Evolutionary conservation across 352 stramenopile species (phyloP), one percentile per base, ranked within the genome.

Genomic region (Globisporangium nagaii): DNA sequence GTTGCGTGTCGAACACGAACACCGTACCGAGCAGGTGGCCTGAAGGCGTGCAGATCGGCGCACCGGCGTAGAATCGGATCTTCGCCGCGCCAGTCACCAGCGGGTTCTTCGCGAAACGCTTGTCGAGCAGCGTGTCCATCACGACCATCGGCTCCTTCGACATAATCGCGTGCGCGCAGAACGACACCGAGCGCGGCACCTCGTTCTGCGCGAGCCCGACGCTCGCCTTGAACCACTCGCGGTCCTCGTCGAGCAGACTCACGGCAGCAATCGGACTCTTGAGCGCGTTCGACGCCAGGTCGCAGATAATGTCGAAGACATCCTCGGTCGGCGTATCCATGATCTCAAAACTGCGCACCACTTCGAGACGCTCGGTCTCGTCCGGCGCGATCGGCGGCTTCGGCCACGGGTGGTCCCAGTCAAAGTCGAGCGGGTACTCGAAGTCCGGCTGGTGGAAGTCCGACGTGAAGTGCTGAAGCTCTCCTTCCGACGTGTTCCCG

Each of bases 81-180:
- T 90, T 89, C 13, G 84, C 82, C 0, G 79, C 81, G 28, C 84
- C 84, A 4, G 83, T 93, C 22, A 93, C 83, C 0, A 94, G 68
- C 45, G 84, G 83, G 65, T 93, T 94, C 69, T 93, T 91, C 8
- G 75, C 78, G 52, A 93, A 94, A 17, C 83, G 79, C 68, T 91
- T 91, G 70, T 94, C 84, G 8, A 88, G 62, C 49, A 89, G 59
- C 59, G 83, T 93, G 66, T 94, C 84, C 65, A 93, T 86, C 34
- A 94, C 84, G 11, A 94, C 84, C 84, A 94, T 93, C 10, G 84
- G 82, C 62, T 94, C 83, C 62, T 94, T 93, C 7, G 79, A 91
- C 78, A 94, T 92, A 61, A 94, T 86, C 44, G 84, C 80, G 58
- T 94, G 84, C 19, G 84, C 84, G 45, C 84, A 92, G 62, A 94